A percentile compares a stretch with the other conserved stretches of the same genome.
Evolutionary conservation across 176 grass and related monocot species (phyloP).

Genomic region (Chrysopogon serrulatus): DNA sequence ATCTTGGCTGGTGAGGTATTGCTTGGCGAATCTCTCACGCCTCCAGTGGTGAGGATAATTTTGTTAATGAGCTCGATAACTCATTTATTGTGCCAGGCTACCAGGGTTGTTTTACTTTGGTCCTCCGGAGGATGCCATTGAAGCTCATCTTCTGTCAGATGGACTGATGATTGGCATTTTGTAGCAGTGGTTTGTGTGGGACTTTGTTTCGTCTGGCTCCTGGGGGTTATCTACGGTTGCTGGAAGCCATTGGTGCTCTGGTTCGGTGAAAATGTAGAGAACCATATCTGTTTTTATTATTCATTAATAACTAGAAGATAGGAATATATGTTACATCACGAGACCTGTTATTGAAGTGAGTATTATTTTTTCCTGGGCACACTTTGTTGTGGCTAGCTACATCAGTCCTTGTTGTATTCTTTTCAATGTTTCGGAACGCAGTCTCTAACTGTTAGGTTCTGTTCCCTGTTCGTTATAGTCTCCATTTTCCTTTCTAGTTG

Average conservation of each 20-base stretch:
- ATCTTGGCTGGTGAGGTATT: neutral
- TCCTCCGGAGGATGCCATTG: no score
- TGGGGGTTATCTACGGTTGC: slow-evolving; percentile 15
- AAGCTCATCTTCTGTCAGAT: no score
- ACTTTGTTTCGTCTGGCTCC: slow-evolving; percentile 6
- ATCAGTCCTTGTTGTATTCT: neutral
- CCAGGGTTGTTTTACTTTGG: no score
- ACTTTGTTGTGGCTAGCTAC: neutral
- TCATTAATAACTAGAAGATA: slow-evolving; percentile 7
- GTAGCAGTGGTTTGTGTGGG: no score
- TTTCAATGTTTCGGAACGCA: neutral
- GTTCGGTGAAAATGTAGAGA: slow-evolving; percentile 20
- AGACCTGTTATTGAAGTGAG: neutral
- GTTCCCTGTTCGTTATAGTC: no score
- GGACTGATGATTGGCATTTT: no score
- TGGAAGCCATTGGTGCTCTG: slow-evolving; percentile 9
- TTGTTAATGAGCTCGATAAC: neutral
- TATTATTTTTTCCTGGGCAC: neutral
- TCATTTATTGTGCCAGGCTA: neutral
- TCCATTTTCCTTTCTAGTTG: no score
- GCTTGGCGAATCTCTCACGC: neutral
- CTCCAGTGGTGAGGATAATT: slow-evolving; percentile 12
- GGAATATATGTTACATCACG: slow-evolving; percentile 8
- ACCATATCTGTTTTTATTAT: slow-evolving; percentile 6
- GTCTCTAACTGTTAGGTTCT: neutral